Evolutionary conservation across 1,284 basidiomycete species (phyloP), one percentile per base, ranked within the genome.

Genomic region (Fomes fomentarius): DNA sequence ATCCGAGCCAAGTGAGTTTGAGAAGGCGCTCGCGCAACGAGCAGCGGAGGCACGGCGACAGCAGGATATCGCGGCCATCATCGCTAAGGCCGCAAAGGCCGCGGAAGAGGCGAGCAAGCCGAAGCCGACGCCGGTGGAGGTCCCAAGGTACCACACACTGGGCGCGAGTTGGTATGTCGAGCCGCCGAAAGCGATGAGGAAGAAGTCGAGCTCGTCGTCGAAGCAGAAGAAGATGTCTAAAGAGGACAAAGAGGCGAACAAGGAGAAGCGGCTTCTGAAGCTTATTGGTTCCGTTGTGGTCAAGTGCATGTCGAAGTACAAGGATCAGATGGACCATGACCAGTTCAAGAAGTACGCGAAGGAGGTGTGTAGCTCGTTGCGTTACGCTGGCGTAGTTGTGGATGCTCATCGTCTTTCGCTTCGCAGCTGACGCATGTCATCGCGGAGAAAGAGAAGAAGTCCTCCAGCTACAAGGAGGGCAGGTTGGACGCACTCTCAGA

Each of bases 281-380:
- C 79, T 98, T 21, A 85, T 99, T 8, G 91, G 94, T 21, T 86
- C 87, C 14, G 82, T 97, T 2, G 96, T 98, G 26, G 96, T 99
- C 35, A 89, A 87, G 68, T 85, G 80, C 56, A 94, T 98, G 92
- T 92, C 89, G 48, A 96, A 95, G 74, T 88, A 97, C 70, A 82
- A 87, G 61, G 81, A 89, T 52, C 76, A 85, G 54, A 82, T 98
- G 73, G 89, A 93, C 52, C 83, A 85, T 52, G 94, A 97, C 4
- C 74, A 81, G 48, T 98, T 99, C 80, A 99, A 99, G 80, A 89
- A 89, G 67, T 87, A 97, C 67, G 96, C 97, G 6, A 94, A 94
- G 68, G 94, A 98, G 82, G 95, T 94, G 61, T 38, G 57, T 61
- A 37, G 14, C 30, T 47, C 21, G 17, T 4, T 5, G 31, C 19